phyloP scores from a whole-genome alignment of 163 green algal genomes.

The Chloromonas sp. region DNA sequence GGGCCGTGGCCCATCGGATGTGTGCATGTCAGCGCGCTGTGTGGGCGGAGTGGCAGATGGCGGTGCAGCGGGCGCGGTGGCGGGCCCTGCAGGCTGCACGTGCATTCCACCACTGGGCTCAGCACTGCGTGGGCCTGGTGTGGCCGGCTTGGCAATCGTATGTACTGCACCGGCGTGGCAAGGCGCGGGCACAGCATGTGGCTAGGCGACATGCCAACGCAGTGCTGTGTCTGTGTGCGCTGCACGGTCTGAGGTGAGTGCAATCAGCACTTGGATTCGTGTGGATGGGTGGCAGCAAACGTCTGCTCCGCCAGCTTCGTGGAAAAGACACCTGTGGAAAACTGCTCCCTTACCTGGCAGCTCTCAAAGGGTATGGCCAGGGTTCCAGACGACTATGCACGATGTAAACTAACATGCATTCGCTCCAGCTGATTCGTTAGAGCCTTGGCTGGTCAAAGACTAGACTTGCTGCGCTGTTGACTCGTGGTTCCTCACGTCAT shows the following conservation, averaged over 20 bases:
- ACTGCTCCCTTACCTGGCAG: too few species aligned
- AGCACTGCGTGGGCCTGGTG: not conserved
- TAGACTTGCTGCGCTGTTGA: too few species aligned
- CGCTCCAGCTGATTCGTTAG: too few species aligned
- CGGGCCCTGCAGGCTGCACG: not conserved
- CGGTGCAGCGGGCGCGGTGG: not conserved
- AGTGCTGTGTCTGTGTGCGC: too few species aligned
- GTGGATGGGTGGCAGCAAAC: too few species aligned
- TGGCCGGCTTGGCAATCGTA: conserved; percentile 2
- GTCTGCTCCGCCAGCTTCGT: too few species aligned
- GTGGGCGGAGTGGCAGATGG: conserved; percentile 2
- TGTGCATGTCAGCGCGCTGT: not conserved
- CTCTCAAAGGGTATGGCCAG: not conserved
- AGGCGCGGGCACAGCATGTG: not conserved
- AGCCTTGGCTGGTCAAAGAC: too few species aligned
- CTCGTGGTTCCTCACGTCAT: too few species aligned
- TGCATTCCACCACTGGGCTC: not conserved
- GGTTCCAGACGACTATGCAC: not conserved
- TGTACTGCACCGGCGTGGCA: conserved; percentile 5
- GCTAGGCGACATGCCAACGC: not conserved
- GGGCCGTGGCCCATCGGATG: not conserved
- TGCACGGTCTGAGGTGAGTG: too few species aligned
- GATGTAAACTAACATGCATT: too few species aligned
- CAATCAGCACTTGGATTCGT: too few species aligned
- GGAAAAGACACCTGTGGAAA: too few species aligned